These are phyloP conservation scores for Rhodotorula sphaerocarpa DNA, from an alignment of 768 basidiomycete species.

Conservation along the genomic window DNA sequence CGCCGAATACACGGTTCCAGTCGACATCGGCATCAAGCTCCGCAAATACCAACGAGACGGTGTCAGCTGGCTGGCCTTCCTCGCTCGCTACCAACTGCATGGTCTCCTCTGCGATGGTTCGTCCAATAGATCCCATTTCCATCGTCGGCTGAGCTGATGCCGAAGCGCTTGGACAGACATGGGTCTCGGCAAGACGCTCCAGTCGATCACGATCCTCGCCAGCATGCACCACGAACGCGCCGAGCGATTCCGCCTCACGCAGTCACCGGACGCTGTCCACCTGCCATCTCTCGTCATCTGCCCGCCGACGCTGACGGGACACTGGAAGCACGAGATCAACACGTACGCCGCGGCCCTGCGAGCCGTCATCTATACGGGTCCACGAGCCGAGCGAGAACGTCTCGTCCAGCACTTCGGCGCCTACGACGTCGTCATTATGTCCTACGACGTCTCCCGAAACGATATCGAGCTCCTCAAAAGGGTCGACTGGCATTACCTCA, in stretches of 20 bases:
- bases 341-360: slow-evolving; percentile 80
- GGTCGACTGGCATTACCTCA: slow-evolving; percentile 85
- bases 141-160: too few species aligned
- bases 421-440: slow-evolving; percentile 89
- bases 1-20: slow-evolving; percentile 76
- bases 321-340: slow-evolving; percentile 96
- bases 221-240: slow-evolving; percentile 85
- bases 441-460: slow-evolving; percentile 94
- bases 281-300: slow-evolving; percentile 91
- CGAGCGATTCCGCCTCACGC: slow-evolving; percentile 57
- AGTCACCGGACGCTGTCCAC: slow-evolving; percentile 68
- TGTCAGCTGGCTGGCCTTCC: slow-evolving; percentile 96
- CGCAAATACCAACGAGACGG: slow-evolving; percentile 98
- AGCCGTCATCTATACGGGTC: slow-evolving; percentile 82
- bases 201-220: slow-evolving; percentile 92
- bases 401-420: slow-evolving; percentile 58
- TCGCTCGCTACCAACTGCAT: slow-evolving; percentile 94
- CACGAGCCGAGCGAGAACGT: slow-evolving; percentile 66
- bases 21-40: slow-evolving; percentile 81
- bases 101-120: slow-evolving; percentile 94
- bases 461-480: slow-evolving; percentile 69
- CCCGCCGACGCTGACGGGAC: slow-evolving; percentile 93
- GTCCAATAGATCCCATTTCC: slow-evolving; percentile 33
- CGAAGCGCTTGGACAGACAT: too few species aligned
- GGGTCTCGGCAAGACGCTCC: slow-evolving; percentile 96